These are phyloP conservation scores for Fraxinus dipetala DNA, from an alignment of 305 asterid genomes.

Conservation along the genomic window DNA sequence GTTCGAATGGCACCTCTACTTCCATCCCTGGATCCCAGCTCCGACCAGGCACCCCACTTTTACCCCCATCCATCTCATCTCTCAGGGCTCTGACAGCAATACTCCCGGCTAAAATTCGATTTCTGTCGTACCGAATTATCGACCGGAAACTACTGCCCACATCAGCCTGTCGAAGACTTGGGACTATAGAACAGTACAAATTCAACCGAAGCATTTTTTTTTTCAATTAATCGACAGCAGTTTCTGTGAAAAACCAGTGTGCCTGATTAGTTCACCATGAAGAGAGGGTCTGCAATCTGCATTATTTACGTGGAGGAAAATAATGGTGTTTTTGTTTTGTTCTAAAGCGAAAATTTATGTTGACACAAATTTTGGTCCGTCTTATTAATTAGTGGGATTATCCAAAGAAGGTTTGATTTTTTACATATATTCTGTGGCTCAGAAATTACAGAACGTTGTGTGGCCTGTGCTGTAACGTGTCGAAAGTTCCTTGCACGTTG, in stretches of 20 bases:
- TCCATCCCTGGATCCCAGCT: constrained; percentile 92
- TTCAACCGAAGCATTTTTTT: constrained; percentile 35
- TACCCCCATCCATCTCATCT: constrained; percentile 66
- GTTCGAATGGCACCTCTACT: constrained; percentile 84
- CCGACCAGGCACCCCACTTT: constrained; percentile 58
- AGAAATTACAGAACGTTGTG: constrained; percentile 16
- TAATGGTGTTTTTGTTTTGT: not conserved
- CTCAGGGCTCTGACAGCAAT: constrained; percentile 50
- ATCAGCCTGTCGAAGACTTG: constrained; percentile 23
- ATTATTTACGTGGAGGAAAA: constrained; percentile 41
- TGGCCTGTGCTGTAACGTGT: constrained; percentile 24
- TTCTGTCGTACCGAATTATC: constrained; percentile 21
- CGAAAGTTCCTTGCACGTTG: constrained; percentile 20
- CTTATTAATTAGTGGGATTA: constrained; percentile 22
- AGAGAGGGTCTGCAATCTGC: constrained; percentile 5
- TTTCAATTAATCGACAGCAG: not conserved
- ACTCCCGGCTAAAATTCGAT: constrained; percentile 12
- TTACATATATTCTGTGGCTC: constrained; percentile 27
- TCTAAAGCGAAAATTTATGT: not conserved
- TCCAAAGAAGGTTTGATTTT: constrained; percentile 14
- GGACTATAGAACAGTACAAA: constrained; percentile 25
- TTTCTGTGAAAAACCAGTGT: not conserved
- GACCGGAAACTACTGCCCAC: constrained; percentile 20
- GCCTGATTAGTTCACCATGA: not conserved
- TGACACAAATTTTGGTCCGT: not conserved